These are phyloP conservation scores for Suhomyces vadensis DNA, from an alignment of 805 yeast species.

Conservation along the genomic window DNA sequence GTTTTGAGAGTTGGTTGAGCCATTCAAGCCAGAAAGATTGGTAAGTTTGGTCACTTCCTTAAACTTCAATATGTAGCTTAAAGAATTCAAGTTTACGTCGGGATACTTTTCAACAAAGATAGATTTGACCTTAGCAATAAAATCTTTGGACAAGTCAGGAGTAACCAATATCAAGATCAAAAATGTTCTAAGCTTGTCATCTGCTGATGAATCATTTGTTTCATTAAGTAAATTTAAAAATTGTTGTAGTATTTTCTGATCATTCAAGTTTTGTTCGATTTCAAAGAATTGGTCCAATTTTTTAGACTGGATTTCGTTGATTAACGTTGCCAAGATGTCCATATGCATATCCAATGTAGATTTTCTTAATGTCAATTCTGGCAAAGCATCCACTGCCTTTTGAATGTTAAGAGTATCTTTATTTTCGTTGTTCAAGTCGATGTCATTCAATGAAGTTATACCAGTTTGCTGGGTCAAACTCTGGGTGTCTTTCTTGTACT, in stretches of 20 bases:
- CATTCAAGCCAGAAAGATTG: conserved; percentile 19
- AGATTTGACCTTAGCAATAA: conserved; percentile 57
- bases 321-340: conserved; percentile 84
- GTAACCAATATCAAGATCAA: conserved; percentile 67
- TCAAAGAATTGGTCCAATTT: conserved; percentile 89
- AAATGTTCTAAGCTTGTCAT: conserved; percentile 88
- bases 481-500: conserved; percentile 84
- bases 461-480: conserved; percentile 80
- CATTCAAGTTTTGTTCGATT: conserved; percentile 79
- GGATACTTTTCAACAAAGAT: conserved; percentile 55
- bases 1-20: conserved; percentile 31
- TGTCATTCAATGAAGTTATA: conserved; percentile 68
- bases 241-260: conserved; percentile 56
- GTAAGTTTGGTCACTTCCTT: conserved; percentile 70
- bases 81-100: conserved; percentile 56
- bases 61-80: conserved; percentile 73
- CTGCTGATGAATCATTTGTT: conserved; percentile 50
- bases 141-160: conserved; percentile 25
- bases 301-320: conserved; percentile 82
- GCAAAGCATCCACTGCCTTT: conserved; percentile 88
- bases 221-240: conserved; percentile 60
- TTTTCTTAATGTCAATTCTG: conserved; percentile 88
- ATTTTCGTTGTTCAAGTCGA: conserved; percentile 56
- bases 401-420: conserved; percentile 66
- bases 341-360: conserved; percentile 92